A percentile compares a stretch with the other conserved stretches of the same genome.
These are phyloP conservation scores for Wallacemonas sp. DNA, from an alignment of 208 protist species.

Conservation along the genomic window DNA sequence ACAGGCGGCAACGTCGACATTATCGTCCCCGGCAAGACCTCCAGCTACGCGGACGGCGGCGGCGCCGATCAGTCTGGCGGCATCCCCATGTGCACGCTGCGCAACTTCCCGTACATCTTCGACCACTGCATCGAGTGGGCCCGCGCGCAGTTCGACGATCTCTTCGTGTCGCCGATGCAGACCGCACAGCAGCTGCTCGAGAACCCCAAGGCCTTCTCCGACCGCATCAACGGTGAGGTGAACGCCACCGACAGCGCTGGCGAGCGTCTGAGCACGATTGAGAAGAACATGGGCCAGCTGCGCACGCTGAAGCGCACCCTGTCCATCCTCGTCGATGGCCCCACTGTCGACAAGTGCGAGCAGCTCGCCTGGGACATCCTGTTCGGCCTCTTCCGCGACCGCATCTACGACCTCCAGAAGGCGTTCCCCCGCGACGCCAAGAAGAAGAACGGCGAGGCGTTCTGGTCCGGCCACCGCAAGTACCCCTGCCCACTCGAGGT, in stretches of 20 bases:
- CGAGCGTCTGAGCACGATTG: slow-evolving; percentile 74
- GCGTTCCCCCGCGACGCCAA: slow-evolving; percentile 97
- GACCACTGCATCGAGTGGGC: slow-evolving; percentile 98
- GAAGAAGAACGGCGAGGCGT: slow-evolving; percentile 91
- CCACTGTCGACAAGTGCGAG: slow-evolving; percentile 94
- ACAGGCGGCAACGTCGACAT: slow-evolving; percentile 98
- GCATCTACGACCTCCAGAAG: slow-evolving; percentile 97
- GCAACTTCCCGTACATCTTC: slow-evolving; percentile 99
- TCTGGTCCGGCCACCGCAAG: slow-evolving; percentile 92
- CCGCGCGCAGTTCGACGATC: slow-evolving; percentile 90
- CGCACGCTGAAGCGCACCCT: slow-evolving; percentile 56
- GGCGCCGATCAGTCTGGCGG: slow-evolving; percentile 96
- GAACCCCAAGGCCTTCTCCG: slow-evolving; percentile 66
- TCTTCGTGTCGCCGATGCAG: slow-evolving; percentile 89
- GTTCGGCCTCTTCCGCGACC: slow-evolving; percentile 95
- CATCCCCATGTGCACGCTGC: slow-evolving; percentile 99
- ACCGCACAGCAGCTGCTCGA: slow-evolving; percentile 81
- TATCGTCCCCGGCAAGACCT: slow-evolving; percentile 97
- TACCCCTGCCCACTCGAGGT: slow-evolving; percentile 74
- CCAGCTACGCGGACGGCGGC: slow-evolving; percentile 96
- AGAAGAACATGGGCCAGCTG: slow-evolving; percentile 71
- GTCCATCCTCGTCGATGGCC: slow-evolving; percentile 45
- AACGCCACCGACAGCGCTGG: slow-evolving; percentile 57
- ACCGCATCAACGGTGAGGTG: slow-evolving; percentile 69
- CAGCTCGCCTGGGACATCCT: slow-evolving; percentile 94